Percentiles rank a stretch among this genome's conserved stretches.
phyloP scores from a whole-genome alignment of 257 asterid species.

The Lycium barbarum region DNA sequence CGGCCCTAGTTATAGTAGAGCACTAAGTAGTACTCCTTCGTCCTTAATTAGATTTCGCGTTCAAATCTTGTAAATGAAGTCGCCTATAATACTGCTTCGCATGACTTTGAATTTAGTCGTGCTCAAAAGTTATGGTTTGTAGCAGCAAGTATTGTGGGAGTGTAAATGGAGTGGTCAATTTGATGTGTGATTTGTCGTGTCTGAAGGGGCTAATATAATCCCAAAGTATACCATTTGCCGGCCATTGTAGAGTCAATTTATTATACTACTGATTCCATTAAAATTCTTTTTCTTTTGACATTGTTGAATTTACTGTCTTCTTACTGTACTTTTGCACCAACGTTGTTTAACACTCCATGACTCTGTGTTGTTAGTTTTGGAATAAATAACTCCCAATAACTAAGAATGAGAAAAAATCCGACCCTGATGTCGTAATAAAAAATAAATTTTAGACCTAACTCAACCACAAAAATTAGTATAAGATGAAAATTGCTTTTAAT shows the following conservation, averaged over 20 bases:
- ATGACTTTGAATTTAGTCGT: neutral
- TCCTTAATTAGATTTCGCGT: no score
- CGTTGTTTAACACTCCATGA: neutral
- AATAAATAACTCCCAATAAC: neutral
- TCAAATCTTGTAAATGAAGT: no score
- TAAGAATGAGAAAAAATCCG: no score
- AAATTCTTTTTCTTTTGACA: neutral
- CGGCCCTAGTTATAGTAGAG: no score
- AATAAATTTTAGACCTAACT: no score
- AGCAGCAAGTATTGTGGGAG: no score
- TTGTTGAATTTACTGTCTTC: neutral
- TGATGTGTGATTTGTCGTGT: neutral
- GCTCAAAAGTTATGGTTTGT: no score
- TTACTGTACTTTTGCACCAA: neutral
- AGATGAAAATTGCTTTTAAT: no score
- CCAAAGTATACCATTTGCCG: constrained; percentile 32
- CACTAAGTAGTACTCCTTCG: no score
- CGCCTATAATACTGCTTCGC: no score
- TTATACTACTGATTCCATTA: neutral
- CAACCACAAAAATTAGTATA: no score
- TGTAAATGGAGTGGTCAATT: neutral
- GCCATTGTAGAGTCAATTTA: constrained; percentile 18
- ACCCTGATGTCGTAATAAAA: no score
- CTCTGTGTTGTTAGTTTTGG: neutral
- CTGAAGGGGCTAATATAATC: constrained; percentile 13